Percentiles rank a stretch among this genome's conserved stretches.
Evolutionary conservation across 495 filamentous ascomycete species (phyloP).

Genomic region (Polyplosphaeria fusca): DNA sequence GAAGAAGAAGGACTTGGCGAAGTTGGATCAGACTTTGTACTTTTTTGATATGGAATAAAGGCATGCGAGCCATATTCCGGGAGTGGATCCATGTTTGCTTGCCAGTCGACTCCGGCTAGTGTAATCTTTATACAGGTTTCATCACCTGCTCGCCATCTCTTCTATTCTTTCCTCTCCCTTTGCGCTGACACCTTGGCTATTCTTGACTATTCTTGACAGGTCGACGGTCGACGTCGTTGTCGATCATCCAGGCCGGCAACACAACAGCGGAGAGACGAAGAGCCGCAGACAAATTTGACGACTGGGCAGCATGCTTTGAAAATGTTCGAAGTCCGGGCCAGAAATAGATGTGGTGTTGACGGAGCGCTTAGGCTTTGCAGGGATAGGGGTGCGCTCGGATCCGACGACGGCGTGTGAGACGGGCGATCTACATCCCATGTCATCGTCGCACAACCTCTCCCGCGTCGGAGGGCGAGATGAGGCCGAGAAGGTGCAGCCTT

Average conservation of each 20-base stretch:
- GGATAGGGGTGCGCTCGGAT: constrained; percentile 7
- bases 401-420: not conserved
- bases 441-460: not conserved
- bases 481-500: not conserved
- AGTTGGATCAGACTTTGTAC: not conserved
- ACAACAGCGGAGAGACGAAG: constrained; percentile 2
- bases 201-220: no score
- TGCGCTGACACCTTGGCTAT: no score
- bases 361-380: not conserved
- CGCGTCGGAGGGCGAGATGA: not conserved
- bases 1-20: not conserved
- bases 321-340: not conserved
- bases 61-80: constrained; percentile 17
- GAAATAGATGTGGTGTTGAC: not conserved
- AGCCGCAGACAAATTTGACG: constrained; percentile 3
- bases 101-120: no score
- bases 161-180: no score
- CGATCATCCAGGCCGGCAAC: no score
- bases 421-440: no score
- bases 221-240: no score
- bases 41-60: constrained; percentile 13
- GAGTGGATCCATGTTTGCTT: constrained; percentile 23
- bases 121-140: no score
- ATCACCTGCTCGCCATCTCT: no score
- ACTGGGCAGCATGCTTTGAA: constrained; percentile 12